Evolutionary conservation across 768 basidiomycete species (phyloP), one percentile per base, ranked within the genome.

Genomic region (Megacollybia marginata): DNA sequence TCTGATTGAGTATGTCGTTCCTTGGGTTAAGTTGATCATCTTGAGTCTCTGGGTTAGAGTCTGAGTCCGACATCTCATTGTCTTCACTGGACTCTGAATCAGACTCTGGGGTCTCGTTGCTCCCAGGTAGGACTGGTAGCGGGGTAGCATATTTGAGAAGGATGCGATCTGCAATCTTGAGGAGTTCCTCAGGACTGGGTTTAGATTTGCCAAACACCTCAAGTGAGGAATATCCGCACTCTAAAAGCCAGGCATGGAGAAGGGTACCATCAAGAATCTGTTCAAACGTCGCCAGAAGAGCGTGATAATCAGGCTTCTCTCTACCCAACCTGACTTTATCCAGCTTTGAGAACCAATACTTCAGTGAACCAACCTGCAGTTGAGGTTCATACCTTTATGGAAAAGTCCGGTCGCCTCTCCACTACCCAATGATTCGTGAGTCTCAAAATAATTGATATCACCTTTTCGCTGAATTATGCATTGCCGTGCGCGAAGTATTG

Each of bases 221-320:
- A 0, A 66, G 43, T 0, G 33, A 43, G 0, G n/a, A 0, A 31
- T 48, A n/a, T n/a, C n/a, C n/a, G n/a, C n/a, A n/a, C n/a, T n/a
- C n/a, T n/a, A n/a, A n/a, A n/a, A n/a, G n/a, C n/a, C n/a, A n/a
- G n/a, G n/a, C n/a, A n/a, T n/a, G n/a, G n/a, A n/a, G n/a, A n/a
- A n/a, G n/a, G n/a, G n/a, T n/a, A n/a, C n/a, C n/a, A n/a, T n/a
- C n/a, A n/a, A n/a, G n/a, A n/a, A n/a, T n/a, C n/a, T n/a, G n/a
- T n/a, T n/a, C n/a, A n/a, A n/a, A n/a, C n/a, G n/a, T n/a, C n/a
- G n/a, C n/a, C n/a, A n/a, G n/a, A n/a, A 69, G 55, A 0, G 67
- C 60, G 20, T 70, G 63, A 20, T 68, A 71, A 46, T 71, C 62
- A 0, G 68, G 69, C 2, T 69, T 59, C 16, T 67, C 55, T 0